phyloP scores from a whole-genome alignment of 805 yeast genomes.

The Yarrowia osloensis region DNA sequence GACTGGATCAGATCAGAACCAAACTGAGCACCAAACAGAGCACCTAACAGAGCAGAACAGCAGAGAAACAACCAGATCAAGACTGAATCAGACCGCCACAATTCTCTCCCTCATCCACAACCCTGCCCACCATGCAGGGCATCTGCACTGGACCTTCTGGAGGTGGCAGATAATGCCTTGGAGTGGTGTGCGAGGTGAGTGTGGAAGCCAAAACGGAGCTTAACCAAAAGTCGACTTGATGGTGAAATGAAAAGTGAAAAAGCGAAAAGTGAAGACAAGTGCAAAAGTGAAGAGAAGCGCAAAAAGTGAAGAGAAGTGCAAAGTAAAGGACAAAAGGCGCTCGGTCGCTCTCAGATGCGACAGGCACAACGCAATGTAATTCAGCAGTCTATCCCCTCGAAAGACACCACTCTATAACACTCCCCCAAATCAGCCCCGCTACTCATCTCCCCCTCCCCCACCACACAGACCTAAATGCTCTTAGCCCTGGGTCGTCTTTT shows the following conservation, averaged over 20 bases:
- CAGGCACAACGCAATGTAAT: constrained; percentile 15
- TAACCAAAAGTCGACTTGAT: neutral
- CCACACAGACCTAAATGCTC: neutral
- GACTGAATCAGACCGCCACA: too few species aligned
- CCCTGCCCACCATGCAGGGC: constrained; percentile 14
- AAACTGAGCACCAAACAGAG: too few species aligned
- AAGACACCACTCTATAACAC: too few species aligned
- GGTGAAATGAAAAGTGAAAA: neutral
- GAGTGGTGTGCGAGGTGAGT: neutral
- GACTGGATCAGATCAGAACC: too few species aligned
- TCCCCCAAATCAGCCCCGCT: too few species aligned
- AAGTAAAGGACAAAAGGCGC: neutral
- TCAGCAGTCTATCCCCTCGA: neutral
- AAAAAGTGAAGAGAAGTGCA: too few species aligned
- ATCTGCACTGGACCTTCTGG: neutral
- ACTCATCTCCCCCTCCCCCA: neutral
- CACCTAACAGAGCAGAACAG: too few species aligned
- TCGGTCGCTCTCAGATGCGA: neutral
- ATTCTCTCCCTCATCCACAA: too few species aligned
- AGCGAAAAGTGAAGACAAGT: neutral
- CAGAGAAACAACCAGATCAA: too few species aligned
- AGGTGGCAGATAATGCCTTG: neutral
- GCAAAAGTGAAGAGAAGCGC: too few species aligned
- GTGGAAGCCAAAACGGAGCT: neutral
- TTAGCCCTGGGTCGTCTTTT: neutral